A percentile compares a stretch with the other conserved stretches of the same genome.
phyloP scores from a whole-genome alignment of 1,139 yeast genomes.

The Scheffersomyces segobiensis region DNA sequence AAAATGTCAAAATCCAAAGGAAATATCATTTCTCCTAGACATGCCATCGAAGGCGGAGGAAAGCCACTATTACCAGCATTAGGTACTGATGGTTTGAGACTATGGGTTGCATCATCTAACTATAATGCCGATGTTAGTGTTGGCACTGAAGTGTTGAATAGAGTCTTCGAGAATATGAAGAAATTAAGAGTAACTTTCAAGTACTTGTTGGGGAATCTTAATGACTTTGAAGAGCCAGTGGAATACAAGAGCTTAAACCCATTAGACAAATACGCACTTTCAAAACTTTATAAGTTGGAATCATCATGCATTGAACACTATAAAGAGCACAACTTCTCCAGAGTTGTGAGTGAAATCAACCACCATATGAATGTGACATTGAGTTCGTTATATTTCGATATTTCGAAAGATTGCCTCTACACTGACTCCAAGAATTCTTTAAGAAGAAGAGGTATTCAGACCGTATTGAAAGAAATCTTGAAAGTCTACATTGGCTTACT shows the following conservation, averaged over 20 bases:
- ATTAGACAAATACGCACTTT: slow-evolving; percentile 67
- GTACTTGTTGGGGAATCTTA: slow-evolving; percentile 76
- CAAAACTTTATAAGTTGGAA: slow-evolving; percentile 54
- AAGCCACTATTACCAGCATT: slow-evolving; percentile 60
- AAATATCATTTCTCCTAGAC: slow-evolving; percentile 70
- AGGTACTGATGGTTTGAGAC: slow-evolving; percentile 88
- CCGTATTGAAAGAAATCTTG: slow-evolving; percentile 65
- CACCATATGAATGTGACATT: slow-evolving; percentile 73
- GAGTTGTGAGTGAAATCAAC: slow-evolving; percentile 62
- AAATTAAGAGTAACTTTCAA: slow-evolving; percentile 81
- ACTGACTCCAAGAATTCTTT: slow-evolving; percentile 55
- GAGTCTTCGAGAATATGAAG: slow-evolving; percentile 78
- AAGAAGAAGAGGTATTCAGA: slow-evolving; percentile 68
- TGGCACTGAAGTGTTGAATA: slow-evolving; percentile 68
- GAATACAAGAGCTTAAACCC: slow-evolving; percentile 44
- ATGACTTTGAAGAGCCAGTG: slow-evolving; percentile 28
- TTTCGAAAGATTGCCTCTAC: slow-evolving; percentile 82
- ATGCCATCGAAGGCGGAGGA: slow-evolving; percentile 66
- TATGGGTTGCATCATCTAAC: slow-evolving; percentile 90
- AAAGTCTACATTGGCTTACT: slow-evolving; percentile 63
- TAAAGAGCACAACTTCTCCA: slow-evolving; percentile 62
- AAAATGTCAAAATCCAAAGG: slow-evolving; percentile 96
- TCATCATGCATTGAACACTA: slow-evolving; percentile 45
- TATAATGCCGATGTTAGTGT: slow-evolving; percentile 78
- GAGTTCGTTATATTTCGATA: slow-evolving; percentile 84